Evolutionary conservation across 306 rosid species (phyloP).

Genomic region (Notholithocarpus densiflorus): DNA sequence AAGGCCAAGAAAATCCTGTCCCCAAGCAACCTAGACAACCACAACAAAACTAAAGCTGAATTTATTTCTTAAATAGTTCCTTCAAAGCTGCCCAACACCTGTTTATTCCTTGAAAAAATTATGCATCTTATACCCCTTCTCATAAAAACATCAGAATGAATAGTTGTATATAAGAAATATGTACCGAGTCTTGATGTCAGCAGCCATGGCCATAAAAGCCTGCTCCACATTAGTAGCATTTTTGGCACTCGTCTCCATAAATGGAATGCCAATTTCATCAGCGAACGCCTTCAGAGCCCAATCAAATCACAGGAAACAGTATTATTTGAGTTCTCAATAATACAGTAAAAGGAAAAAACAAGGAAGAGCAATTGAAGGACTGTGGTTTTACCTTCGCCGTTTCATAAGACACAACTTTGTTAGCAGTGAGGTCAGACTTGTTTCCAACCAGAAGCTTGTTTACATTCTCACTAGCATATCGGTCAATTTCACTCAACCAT

Average conservation of each 20-base stretch:
- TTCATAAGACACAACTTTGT: constrained; percentile 52
- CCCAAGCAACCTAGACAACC: background rate
- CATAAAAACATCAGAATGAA: background rate
- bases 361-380: background rate
- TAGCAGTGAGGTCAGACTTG: constrained; percentile 45
- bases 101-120: background rate
- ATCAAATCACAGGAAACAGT: background rate
- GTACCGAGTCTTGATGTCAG: constrained; percentile 49
- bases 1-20: background rate
- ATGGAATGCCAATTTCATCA: constrained; percentile 55
- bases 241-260: constrained; percentile 58
- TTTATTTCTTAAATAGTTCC: background rate
- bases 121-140: background rate
- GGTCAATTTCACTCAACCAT: constrained; percentile 53
- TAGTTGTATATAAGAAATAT: no score
- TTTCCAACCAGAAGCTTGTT: constrained; percentile 60
- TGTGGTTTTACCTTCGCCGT: constrained; percentile 42
- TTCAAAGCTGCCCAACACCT: background rate
- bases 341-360: background rate
- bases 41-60: background rate
- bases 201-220: constrained; percentile 58
- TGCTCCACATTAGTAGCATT: constrained; percentile 51
- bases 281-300: constrained; percentile 39
- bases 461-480: constrained; percentile 47
- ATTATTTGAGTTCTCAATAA: background rate